These are phyloP conservation scores for Ballota nigra DNA, from an alignment of 257 asterid genomes.

Conservation along the genomic window DNA sequence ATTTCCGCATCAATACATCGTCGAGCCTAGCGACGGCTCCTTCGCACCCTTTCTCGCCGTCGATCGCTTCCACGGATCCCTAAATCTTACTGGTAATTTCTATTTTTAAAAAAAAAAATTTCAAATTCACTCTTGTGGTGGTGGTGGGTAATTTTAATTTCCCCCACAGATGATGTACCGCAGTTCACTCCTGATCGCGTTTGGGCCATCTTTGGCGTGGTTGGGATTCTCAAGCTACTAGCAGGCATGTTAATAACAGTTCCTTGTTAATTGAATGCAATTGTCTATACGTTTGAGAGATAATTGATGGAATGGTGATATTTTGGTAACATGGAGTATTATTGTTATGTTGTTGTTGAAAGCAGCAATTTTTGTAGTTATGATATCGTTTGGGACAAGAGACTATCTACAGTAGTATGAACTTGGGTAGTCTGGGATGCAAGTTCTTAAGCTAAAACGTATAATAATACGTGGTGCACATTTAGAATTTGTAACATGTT, in stretches of 20 bases:
- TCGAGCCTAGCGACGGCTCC: slow-evolving; percentile 91
- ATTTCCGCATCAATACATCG: slow-evolving; percentile 71
- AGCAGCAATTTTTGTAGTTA: no score
- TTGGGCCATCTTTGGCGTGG: slow-evolving; percentile 69
- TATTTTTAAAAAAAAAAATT: background rate
- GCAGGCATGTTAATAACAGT: slow-evolving; percentile 50
- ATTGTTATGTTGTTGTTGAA: no score
- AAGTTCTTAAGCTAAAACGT: no score
- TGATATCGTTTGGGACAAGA: no score
- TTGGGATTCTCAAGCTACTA: slow-evolving; percentile 75
- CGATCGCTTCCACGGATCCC: slow-evolving; percentile 64
- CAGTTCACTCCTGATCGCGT: slow-evolving; percentile 51
- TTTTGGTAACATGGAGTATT: no score
- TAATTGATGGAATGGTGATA: no score
- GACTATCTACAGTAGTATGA: background rate
- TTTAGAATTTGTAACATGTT: no score
- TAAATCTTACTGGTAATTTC: slow-evolving; percentile 48
- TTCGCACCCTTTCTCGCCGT: slow-evolving; percentile 58
- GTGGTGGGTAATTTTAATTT: background rate
- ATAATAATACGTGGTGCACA: no score
- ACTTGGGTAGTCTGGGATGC: background rate
- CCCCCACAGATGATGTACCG: slow-evolving; percentile 56
- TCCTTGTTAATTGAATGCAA: background rate
- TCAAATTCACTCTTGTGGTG: no score
- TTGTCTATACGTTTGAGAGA: no score